Evolutionary conservation across 495 filamentous ascomycete species (phyloP).

Genomic region (Aspergillus carlsbadensis): DNA sequence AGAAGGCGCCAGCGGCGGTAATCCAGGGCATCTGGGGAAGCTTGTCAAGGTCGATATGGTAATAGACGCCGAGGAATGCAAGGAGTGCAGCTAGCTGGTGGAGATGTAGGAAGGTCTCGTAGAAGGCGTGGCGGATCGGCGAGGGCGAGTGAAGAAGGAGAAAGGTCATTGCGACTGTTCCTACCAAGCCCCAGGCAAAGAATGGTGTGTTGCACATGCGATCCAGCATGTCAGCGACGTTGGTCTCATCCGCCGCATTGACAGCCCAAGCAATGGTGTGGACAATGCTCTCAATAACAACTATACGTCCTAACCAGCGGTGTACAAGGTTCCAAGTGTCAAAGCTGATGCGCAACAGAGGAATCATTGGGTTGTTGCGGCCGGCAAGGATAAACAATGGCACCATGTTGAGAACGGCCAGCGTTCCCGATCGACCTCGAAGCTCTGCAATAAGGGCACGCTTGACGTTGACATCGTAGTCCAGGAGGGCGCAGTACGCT

Average conservation of each 20-base stretch:
- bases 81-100: constrained; percentile 70
- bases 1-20: constrained; percentile 58
- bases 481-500: constrained; percentile 72
- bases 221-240: constrained; percentile 53
- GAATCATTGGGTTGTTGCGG: constrained; percentile 91
- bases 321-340: constrained; percentile 96
- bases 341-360: constrained; percentile 80
- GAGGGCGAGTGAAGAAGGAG: constrained; percentile 73
- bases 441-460: constrained; percentile 61
- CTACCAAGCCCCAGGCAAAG: constrained; percentile 49
- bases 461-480: constrained; percentile 55
- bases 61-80: constrained; percentile 64
- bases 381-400: constrained; percentile 84
- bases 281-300: constrained; percentile 71
- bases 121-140: constrained; percentile 81
- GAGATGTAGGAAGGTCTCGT: constrained; percentile 79
- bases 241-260: constrained; percentile 45
- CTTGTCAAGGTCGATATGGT: constrained; percentile 62
- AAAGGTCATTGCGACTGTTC: constrained; percentile 57
- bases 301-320: constrained; percentile 89
- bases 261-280: constrained; percentile 72
- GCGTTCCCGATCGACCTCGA: constrained; percentile 79
- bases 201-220: constrained; percentile 63
- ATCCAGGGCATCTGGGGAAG: constrained; percentile 64
- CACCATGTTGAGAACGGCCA: constrained; percentile 88